Percentiles rank a stretch among this genome's conserved stretches.
These are phyloP conservation scores for Tulasnella sp. DNA, from an alignment of 768 basidiomycete genomes.

Conservation along the genomic window DNA sequence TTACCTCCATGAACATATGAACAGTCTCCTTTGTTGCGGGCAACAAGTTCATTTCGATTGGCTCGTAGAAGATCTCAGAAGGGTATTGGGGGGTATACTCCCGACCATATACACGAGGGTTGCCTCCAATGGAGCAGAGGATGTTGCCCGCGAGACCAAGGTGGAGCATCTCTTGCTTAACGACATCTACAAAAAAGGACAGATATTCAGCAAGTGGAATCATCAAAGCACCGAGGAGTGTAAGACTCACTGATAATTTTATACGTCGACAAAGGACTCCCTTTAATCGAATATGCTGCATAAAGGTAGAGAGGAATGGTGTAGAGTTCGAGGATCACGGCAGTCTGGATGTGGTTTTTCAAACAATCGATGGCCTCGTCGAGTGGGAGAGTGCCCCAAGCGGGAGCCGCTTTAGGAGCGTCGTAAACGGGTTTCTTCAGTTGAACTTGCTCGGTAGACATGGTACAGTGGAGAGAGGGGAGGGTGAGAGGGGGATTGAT, in stretches of 20 bases:
- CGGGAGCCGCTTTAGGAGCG: neutral
- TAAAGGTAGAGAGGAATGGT: constrained; percentile 11
- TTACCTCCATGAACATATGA: neutral
- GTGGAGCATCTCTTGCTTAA: constrained; percentile 11
- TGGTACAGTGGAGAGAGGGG: neutral
- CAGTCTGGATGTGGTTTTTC: constrained; percentile 1
- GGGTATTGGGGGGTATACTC: neutral
- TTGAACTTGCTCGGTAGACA: neutral
- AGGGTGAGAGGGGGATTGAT: neutral
- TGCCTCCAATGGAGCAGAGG: constrained; percentile 5
- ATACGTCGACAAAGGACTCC: neutral
- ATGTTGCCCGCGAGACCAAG: constrained; percentile 5
- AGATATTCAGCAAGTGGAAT: neutral
- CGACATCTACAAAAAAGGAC: neutral
- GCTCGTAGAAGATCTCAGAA: neutral
- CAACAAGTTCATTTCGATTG: neutral
- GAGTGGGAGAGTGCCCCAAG: neutral
- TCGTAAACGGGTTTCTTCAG: neutral
- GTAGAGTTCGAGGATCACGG: neutral
- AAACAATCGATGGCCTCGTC: neutral
- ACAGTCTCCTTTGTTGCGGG: neutral
- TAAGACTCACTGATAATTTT: neutral
- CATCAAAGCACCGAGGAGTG: neutral
- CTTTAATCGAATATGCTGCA: neutral
- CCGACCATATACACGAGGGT: neutral